A percentile compares a stretch with the other conserved stretches of the same genome.
Evolutionary conservation across 75 land plant genomes (phyloP).

Genomic region (Cupressus sempervirens): DNA sequence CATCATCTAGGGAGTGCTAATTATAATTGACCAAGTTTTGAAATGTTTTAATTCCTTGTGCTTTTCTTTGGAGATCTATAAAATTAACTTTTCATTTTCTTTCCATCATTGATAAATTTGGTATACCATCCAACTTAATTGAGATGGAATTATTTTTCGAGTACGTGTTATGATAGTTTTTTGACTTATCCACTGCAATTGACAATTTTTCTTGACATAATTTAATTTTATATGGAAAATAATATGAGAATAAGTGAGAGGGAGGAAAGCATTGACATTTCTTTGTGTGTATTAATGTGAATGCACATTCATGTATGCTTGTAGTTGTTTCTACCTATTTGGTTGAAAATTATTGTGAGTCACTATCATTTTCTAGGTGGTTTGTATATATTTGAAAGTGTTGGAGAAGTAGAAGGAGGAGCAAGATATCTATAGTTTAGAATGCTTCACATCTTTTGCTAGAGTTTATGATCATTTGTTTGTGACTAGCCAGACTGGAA

Average conservation of each 20-base stretch:
- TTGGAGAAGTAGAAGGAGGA: slow-evolving; percentile 8
- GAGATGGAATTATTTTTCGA: background rate
- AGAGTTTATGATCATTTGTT: background rate
- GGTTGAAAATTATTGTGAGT: background rate
- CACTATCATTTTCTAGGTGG: background rate
- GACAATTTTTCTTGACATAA: background rate
- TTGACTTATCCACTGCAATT: background rate
- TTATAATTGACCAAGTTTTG: slow-evolving; percentile 15
- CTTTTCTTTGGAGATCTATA: background rate
- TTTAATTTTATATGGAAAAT: background rate
- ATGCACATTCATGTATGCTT: background rate
- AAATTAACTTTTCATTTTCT: background rate
- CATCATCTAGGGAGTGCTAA: slow-evolving; percentile 13
- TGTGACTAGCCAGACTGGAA: background rate
- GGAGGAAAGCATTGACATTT: background rate
- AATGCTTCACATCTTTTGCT: background rate
- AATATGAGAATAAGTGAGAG: background rate
- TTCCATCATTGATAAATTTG: background rate
- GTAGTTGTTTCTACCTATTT: background rate
- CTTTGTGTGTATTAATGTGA: background rate
- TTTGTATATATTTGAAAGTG: background rate
- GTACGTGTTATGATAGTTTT: background rate
- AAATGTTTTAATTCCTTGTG: background rate
- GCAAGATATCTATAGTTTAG: background rate
- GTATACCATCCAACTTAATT: background rate